Evolutionary conservation across 345 rosid genomes (phyloP), one percentile per base, ranked within the genome.

Genomic region (Aurinia saxatilis): DNA sequence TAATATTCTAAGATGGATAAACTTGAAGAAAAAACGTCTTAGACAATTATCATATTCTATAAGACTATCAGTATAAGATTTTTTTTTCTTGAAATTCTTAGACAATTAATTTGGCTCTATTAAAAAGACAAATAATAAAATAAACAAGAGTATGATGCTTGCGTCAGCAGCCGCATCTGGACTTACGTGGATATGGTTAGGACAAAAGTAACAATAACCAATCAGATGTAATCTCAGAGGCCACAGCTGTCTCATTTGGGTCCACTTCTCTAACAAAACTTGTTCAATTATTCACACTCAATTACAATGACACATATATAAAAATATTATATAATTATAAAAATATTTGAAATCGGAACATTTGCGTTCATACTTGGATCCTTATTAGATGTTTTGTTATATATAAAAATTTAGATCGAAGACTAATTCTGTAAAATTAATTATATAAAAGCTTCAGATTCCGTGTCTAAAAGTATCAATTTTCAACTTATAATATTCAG

Each of bases 171-270:
- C 75, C 59, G 75, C 60, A 57, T 64, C 53, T 41, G 70, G 65
- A 29, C 46, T 45, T 57, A 71, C 75, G 75, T 71, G 75, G 75
- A 50, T 50, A 57, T 64, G 55, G 75, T 64, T 57, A 51, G 66
- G 71, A 71, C 75, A 71, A 71, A 65, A 71, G 75, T 51, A 44
- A 71, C 50, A 58, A 9, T 44, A 71, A 57, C 71, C 75, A 71
- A 71, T 65, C 75, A 65, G 29, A 71, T 71, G 48, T 50, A 38
- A 34, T 71, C 50, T 15, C 56, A 18, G 55, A 71, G 61, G 54
- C 50, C 53, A 65, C 75, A 71, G 75, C 75, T 71, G 75, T 71
- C 75, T 50, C 15, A 8, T 34, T 50, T 57, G 71, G 75, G 75
- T 35, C 75, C 75, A 71, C 66, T 50, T 65, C 42, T 65, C 75